Base-by-base conservation (phyloP, 1,139 yeast species). In the Hyphopichia burtonii region DNA sequence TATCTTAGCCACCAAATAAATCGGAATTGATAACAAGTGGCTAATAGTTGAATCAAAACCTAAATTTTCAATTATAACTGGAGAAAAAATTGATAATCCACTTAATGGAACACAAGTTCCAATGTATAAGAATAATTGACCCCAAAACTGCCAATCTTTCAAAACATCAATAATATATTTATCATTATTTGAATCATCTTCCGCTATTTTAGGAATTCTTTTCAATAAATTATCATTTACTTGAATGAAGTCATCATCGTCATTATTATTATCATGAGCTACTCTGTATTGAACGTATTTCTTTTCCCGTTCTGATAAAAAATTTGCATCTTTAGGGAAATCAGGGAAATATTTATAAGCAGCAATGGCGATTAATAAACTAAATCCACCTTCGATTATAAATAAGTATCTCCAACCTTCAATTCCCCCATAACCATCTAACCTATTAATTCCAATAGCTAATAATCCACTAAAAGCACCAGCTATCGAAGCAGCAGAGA, bases 401-500 rank as follows among this genome's bases (percentile, higher is more conserved):
- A 66, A 67, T 27, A 67, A 53, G 71, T 72, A 67, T 47, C 71
- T 59, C 71, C 71, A 67, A 4, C 72, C 72, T 7, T 57, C 52
- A 10, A 67, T 48, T 1, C 72, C 72, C 22, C 54, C 52, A 31
- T 43, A 50, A 15, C 56, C 58, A 42, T 65, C 63, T 65, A 67
- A 58, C 43, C 56, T 59, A 47, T 48, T 48, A 42, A 74, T 58
- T 12, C 59, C 65, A 34, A 66, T 65, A 2, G 71, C 68, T 14
- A 68, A 63, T 44, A 66, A 71, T 56, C 66, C 58, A 5, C 69
- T 62, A 46, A 74, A 74, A 46, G 78, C 69, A n/a, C 78, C 71
- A 1, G 83, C 83, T 35, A 77, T 52, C 34, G 77, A 60, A 4
- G 83, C 83, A 30, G 81, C 68, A 36, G 75, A 65, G 0, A 82